Evolutionary conservation across 441 rosid genomes (phyloP), one percentile per base, ranked within the genome.

Genomic region (Macaranga tanarius): DNA sequence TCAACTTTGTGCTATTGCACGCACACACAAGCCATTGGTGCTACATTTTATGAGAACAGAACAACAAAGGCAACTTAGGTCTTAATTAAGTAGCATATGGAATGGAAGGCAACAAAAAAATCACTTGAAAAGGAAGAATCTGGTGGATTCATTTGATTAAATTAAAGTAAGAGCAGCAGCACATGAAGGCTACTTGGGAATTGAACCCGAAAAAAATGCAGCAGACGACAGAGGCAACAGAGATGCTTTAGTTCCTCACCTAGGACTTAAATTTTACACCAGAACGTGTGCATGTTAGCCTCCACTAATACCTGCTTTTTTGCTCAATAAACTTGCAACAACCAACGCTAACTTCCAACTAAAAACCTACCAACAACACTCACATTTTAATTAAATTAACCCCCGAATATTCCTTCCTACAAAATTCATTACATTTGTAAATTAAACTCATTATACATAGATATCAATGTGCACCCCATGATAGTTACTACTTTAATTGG

Each of bases 221-320:
- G 17, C 23, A 34, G 19, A 28, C 2, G 55, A 40, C 55, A 50
- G n/a, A 57, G 65, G 51, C 40, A 55, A 55, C 69, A 57, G 67
- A 61, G 75, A 67, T 74, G 54, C 69, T 78, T 77, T 61, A 25
- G 54, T 25, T 64, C 62, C 50, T 74, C 48, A 61, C 72, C 47
- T 34, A 8, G 38, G 55, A 64, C 20, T 42, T 34, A 48, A 51
- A 25, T 23, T 31, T 17, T 61, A 58, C 66, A 48, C 20, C 10
- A 60, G 71, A 86, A 85, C 70, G 85, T 62, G 54, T 72, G 90
- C 93, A 89, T 89, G 94, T 87, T 83, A 77, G 65, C 66, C 87
- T 86, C 94, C 94, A 92, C 89, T 79, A 84, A 2, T 11, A 3
- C 3, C 9, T 51, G 23, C 72, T 20, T 74, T 73, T 68, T 57